A percentile compares a stretch with the other conserved stretches of the same genome.
phyloP scores from a whole-genome alignment of 2,329 filamentous ascomycete genomes.

The Ophiostoma ulmi region DNA sequence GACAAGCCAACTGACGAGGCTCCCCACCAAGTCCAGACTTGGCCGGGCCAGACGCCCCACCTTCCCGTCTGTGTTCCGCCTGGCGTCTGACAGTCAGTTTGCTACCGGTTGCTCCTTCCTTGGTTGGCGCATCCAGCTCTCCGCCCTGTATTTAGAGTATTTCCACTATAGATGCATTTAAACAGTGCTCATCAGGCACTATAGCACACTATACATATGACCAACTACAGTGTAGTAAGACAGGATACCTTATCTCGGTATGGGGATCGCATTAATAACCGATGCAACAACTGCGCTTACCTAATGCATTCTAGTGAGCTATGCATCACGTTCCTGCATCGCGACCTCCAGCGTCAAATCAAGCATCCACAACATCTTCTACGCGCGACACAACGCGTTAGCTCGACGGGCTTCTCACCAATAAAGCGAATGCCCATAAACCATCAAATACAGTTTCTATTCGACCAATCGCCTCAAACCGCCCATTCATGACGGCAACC shows the following conservation, averaged over 20 bases:
- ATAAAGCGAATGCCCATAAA: background rate
- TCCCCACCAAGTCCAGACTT: background rate
- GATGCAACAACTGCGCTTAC: background rate
- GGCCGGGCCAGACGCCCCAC: background rate
- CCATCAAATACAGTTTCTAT: background rate
- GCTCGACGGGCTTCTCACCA: background rate
- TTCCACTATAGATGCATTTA: background rate
- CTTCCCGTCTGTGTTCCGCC: background rate
- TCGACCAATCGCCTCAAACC: background rate
- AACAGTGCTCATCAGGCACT: background rate
- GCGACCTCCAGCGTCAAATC: background rate
- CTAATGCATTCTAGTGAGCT: background rate
- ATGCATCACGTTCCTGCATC: slow-evolving; percentile 6
- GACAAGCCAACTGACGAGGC: background rate
- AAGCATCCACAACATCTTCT: background rate
- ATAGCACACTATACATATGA: background rate
- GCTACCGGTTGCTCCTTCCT: background rate
- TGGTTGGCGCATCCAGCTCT: background rate
- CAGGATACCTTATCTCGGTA: background rate
- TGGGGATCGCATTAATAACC: background rate
- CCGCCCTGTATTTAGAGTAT: background rate
- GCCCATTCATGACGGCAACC: slow-evolving; percentile 7
- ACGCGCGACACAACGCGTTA: background rate
- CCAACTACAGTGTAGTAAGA: background rate
- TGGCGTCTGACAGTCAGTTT: background rate